Evolutionary conservation across 1,139 yeast genomes (phyloP), one percentile per base, ranked within the genome.

Genomic region (Sugiyamaella castrensis): DNA sequence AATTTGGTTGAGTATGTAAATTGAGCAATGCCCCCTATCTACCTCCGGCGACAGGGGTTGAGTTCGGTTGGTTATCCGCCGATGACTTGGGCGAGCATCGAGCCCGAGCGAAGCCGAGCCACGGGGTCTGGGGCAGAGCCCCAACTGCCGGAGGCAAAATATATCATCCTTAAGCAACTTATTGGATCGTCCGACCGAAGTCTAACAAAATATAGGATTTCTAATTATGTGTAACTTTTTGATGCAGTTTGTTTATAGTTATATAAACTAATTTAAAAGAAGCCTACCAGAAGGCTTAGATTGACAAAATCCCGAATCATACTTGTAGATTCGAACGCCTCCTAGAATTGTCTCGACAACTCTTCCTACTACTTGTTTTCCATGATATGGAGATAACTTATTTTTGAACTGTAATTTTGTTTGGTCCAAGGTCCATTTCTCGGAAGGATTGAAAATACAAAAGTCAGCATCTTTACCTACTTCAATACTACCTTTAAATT

Each of bases 401-500:
- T 91, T 89, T 61, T 87, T 89, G 73, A 87, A 91, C 58, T 68
- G 79, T 30, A 87, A 76, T 47, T 77, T 74, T 27, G 74, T 71
- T 65, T 87, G 84, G 13, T 74, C 73, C 40, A 89, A 77, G 2
- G 66, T 66, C 66, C 84, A 84, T 41, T 64, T 66, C 9, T 73
- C 74, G 10, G 74, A 71, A 8, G 87, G 81, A 65, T 91, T 94
- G 64, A 89, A 87, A 7, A 91, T 73, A 40, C 85, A 81, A 57
- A 91, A 79, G 67, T 91, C 98, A 0, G 96, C 97, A 68, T 89
- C 96, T 62, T 75, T 77, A 0, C 96, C 97, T 24, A 75, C 74
- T 33, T 72, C 75, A 46, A 91, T 74, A 46, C 73, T 72, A 27
- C 97, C 97, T 70, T 91, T 91, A 38, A 69, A 65, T 61, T 86